Conservation (phyloP, 2,329 filamentous ascomycete genomes). For the Fusarium acutatum region DNA sequence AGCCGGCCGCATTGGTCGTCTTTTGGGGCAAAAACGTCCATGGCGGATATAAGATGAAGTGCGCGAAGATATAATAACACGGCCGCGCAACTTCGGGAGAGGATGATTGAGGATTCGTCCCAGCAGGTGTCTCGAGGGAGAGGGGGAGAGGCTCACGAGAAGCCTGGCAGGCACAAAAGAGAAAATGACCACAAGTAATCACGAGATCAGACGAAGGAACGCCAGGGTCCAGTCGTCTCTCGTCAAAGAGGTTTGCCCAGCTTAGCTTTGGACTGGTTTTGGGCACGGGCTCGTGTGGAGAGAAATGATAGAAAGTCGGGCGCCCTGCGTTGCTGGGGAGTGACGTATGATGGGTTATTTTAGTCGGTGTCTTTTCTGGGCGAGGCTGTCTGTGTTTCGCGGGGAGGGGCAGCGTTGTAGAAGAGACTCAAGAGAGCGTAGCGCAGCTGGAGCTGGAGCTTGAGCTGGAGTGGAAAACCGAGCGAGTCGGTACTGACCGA, state of each 20-base stretch:
- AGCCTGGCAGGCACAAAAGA: neutral
- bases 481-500: neutral
- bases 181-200: constrained; percentile 29
- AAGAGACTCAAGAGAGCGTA: neutral
- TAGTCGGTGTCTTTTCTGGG: constrained; percentile 21
- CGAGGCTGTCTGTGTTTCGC: constrained; percentile 36
- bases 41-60: constrained; percentile 13
- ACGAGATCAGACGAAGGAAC: constrained; percentile 34
- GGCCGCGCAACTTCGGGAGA: constrained; percentile 2
- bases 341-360: constrained; percentile 39
- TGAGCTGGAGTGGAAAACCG: neutral
- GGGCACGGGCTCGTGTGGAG: constrained; percentile 27
- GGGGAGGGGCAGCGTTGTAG: constrained; percentile 21
- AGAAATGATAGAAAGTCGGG: constrained; percentile 22
- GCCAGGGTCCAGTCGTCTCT: constrained; percentile 25
- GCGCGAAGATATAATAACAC: neutral
- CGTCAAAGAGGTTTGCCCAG: constrained; percentile 20
- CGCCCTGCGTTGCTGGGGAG: constrained; percentile 29
- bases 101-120: constrained; percentile 12
- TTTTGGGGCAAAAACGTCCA: constrained; percentile 40
- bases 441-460: neutral
- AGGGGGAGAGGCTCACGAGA: neutral
- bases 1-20: constrained; percentile 58
- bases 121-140: neutral
- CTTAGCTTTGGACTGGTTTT: constrained; percentile 12